Base-by-base conservation (phyloP, 2,329 filamentous ascomycete species). In the Hansfordia pulvinata region DNA sequence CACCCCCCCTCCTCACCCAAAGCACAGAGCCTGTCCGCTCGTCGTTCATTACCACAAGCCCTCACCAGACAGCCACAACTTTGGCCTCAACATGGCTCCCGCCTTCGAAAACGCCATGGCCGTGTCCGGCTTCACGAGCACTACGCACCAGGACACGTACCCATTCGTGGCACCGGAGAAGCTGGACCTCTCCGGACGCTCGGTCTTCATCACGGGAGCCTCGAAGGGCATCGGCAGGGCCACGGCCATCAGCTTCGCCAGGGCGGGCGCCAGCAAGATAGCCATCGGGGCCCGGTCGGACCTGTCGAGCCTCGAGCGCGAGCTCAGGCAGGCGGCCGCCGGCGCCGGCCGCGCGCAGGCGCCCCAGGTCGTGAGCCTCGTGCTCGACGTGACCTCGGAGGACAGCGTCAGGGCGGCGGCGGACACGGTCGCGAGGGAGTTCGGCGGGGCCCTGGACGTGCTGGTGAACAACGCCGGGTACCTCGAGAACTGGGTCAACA, bases 161-260 rank as follows among this genome's bases (percentile, higher is more conserved):
- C 26, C 36, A 10, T 34, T 36, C 24, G 35, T 38, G 21, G 31
- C 33, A 17, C 16, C 34, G 1, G n/a, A n/a, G n/a, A 20, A 17
- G 10, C 30, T 25, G 23, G 22, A 36, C 27, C 30, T 37, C n/a
- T 17, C 13, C 26, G 38, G 36, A 8, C 42, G 36, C 20, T 31
- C 36, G 5, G 35, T 44, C 21, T 47, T 70, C 30, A 53, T 69
- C 24, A 61, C 54, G 4, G 63, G 63, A 8, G 60, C 56, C 1
- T 58, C 56, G 2, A 55, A 49, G 17, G 59, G 60, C 9, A 54
- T 64, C 23, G 63, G 64, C 6, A 48, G 48, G 2, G 49, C 53
- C 10, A 63, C 53, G 5, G 63, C 62, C 3, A 37, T 63, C 15
- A 52, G 56, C 19, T 69, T 58, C 40, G 65, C 64, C 26, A 47